Base-by-base conservation (phyloP, 306 rosid genomes). In the Heteromeles arbutifolia region DNA sequence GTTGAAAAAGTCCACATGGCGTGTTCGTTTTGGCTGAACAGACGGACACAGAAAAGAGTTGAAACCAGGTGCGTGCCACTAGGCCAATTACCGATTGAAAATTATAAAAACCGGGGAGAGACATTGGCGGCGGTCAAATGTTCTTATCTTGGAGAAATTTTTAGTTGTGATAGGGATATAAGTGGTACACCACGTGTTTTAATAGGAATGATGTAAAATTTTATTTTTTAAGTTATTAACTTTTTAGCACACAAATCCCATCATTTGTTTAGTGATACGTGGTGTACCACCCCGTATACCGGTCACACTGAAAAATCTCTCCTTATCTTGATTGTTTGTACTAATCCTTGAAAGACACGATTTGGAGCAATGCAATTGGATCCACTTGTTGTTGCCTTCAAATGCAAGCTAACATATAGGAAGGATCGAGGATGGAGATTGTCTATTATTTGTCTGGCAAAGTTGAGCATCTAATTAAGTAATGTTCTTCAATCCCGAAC, bases 121-220 rank as follows among this genome's bases (percentile, higher is more conserved):
- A 76, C 14, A 18, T 61, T 63, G 67, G 32, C 12, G 59, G 69
- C 69, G 59, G 77, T 74, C 77, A 74, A 74, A 39, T 61, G 59
- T 6, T 19, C 77, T 61, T 41, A 26, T 26, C 69, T n/a, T 48
- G 54, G n/a, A n/a, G n/a, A n/a, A n/a, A n/a, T n/a, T n/a, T n/a
- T n/a, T n/a, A n/a, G n/a, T n/a, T n/a, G n/a, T n/a, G n/a, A n/a
- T n/a, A n/a, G n/a, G n/a, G n/a, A n/a, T n/a, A n/a, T n/a, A n/a
- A n/a, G n/a, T n/a, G n/a, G n/a, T n/a, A n/a, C n/a, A n/a, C n/a
- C n/a, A n/a, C n/a, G n/a, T n/a, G n/a, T n/a, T n/a, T n/a, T n/a
- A n/a, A n/a, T n/a, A n/a, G n/a, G n/a, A n/a, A n/a, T n/a, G n/a
- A n/a, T n/a, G n/a, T n/a, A n/a, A n/a, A n/a, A n/a, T n/a, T n/a